phyloP scores from a whole-genome alignment of 805 yeast genomes.

The Candida wancherniae region DNA sequence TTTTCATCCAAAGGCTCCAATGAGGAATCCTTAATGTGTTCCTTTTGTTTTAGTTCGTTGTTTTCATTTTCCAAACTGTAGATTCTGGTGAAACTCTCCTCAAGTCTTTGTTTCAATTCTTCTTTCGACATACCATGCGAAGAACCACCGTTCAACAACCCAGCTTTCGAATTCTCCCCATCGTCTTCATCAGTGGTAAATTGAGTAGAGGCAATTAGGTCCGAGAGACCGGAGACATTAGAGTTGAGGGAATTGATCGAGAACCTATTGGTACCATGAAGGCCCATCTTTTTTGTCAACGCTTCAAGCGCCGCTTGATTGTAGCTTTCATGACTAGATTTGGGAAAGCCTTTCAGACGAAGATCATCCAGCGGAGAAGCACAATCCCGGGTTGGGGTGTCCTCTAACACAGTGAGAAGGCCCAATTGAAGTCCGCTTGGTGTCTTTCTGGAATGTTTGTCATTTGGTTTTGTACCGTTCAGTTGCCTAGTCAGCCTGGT shows the following conservation, averaged over 20 bases:
- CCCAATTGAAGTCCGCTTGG: conserved; percentile 37
- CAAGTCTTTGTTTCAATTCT: conserved; percentile 30
- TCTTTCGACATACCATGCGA: conserved; percentile 23
- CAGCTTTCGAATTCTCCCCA: conserved; percentile 6
- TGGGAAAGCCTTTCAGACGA: not conserved
- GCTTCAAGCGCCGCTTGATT: conserved; percentile 35
- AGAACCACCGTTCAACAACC: conserved; percentile 1
- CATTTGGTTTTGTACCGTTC: conserved; percentile 7
- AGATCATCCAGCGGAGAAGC: not conserved
- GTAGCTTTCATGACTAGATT: conserved; percentile 23
- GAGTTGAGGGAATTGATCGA: conserved; percentile 49
- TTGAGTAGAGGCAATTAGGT: conserved; percentile 42
- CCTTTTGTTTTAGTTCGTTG: conserved; percentile 15
- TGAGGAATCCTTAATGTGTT: conserved; percentile 1
- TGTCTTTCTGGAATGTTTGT: conserved; percentile 25
- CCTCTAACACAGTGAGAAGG: conserved; percentile 37
- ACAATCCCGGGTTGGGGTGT: too few relatives aligned
- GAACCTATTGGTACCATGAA: conserved; percentile 46
- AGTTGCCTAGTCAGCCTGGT: conserved; percentile 1
- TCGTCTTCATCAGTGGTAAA: conserved; percentile 34
- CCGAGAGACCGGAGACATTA: conserved; percentile 45
- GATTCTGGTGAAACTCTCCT: conserved; percentile 35
- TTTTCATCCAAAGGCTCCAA: conserved; percentile 3
- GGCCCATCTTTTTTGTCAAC: conserved; percentile 21
- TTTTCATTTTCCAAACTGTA: conserved; percentile 31